These are phyloP conservation scores for Salix brachista DNA, from an alignment of 345 rosid genomes.

Conservation along the genomic window DNA sequence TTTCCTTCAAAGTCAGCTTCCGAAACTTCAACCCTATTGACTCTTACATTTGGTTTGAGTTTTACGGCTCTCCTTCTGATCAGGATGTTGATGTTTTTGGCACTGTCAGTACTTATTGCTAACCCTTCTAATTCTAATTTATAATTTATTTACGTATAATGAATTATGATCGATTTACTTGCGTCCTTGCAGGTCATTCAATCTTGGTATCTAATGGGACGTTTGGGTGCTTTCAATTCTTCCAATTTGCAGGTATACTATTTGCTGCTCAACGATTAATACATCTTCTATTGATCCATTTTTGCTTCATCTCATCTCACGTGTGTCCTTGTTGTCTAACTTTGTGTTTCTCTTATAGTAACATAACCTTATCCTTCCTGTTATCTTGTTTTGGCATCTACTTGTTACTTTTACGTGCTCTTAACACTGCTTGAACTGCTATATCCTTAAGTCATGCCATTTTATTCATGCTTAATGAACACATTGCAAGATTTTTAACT, in stretches of 20 bases:
- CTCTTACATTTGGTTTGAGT: constrained; percentile 87
- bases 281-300: not conserved
- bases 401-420: no score
- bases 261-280: constrained; percentile 18
- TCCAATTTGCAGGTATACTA: constrained; percentile 73
- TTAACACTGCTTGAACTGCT: no score
- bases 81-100: constrained; percentile 80
- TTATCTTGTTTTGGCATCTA: no score
- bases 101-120: constrained; percentile 44
- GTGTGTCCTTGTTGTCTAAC: no score
- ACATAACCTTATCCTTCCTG: no score
- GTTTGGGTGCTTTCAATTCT: constrained; percentile 89
- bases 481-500: no score
- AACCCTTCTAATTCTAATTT: constrained; percentile 3
- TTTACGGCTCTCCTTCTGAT: constrained; percentile 78
- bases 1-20: constrained; percentile 89
- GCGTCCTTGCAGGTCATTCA: constrained; percentile 59
- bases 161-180: no score
- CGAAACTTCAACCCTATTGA: constrained; percentile 86
- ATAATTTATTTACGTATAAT: no score
- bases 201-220: constrained; percentile 96
- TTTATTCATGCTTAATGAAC: no score
- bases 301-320: no score
- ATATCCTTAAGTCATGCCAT: no score
- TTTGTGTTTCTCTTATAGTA: no score